Evolutionary conservation across 768 basidiomycete genomes (phyloP), one percentile per base, ranked within the genome.

Genomic region (Lactarius akahatsu): DNA sequence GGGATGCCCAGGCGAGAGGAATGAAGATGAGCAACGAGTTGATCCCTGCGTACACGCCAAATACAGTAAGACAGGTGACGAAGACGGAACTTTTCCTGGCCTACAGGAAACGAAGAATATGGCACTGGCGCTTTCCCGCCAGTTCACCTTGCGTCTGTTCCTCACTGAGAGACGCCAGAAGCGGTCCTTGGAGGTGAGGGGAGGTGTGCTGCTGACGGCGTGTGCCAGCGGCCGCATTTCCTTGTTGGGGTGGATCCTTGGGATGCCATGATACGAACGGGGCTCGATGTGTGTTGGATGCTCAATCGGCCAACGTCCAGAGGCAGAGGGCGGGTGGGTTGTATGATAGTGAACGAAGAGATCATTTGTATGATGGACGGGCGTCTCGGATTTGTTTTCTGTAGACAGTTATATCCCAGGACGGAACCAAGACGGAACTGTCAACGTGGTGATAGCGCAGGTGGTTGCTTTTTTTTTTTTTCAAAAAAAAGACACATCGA

Each of bases 1-100:
- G 74, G 15, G 74, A 65, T 1, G 57, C 67, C 75, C 75, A 76
- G 5, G 75, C 69, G 50, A 76, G 3, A 4, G 75, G 75, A 2
- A 76, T 59, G 57, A 69, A 59, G 38, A 76, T 4, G 55, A 74
- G 9, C 4, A 74, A 62, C 1, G 62, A 62, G 59, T 76, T 74
- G 11, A 72, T 55, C 65, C 64, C 72, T 73, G 52, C 2, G 18
- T 50, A n/a, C n/a, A 11, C n/a, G n/a, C 23, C 47, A 50, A 50
- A 13, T 23, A 26, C 26, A 28, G 50, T 52, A 52, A 52, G 47
- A 11, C 11, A 26, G 23, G 4, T 52, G 50, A 11, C 15, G 26
- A 13, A 5, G 11, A 5, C 50, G 6, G 23, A 15, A 15, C 41
- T 18, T 41, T 41, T 41, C 15, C 15, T 50, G 23, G 64, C 66